Conservation (phyloP, 805 yeast genomes). For the Metschnikowia gruessii region DNA sequence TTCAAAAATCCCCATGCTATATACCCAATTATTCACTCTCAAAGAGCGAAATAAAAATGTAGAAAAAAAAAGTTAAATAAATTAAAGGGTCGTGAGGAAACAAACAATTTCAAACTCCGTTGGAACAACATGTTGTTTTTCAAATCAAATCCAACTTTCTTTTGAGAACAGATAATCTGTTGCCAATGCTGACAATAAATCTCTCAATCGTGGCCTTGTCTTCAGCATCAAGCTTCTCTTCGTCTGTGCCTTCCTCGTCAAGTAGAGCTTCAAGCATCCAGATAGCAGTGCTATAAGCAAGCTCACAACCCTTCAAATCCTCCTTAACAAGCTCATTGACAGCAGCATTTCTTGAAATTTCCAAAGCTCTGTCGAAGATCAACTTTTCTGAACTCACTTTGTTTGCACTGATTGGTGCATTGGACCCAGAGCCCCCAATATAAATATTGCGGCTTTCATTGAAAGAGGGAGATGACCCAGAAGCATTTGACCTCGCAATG, state of each 20-base stretch:
- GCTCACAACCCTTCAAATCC: constrained; percentile 73
- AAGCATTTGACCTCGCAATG: constrained; percentile 18
- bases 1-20: constrained; percentile 11
- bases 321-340: constrained; percentile 77
- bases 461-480: constrained; percentile 4
- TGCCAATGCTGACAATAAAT: constrained; percentile 79
- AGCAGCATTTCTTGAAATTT: constrained; percentile 89
- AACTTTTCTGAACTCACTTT: constrained; percentile 72
- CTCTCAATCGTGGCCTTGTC: constrained; percentile 75
- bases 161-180: constrained; percentile 68
- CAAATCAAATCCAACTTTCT: constrained; percentile 43
- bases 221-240: constrained; percentile 58
- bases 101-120: constrained; percentile 6
- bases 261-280: constrained; percentile 94
- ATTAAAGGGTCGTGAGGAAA: constrained; percentile 5
- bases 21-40: constrained; percentile 5
- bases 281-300: constrained; percentile 84
- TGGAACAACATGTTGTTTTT: background rate
- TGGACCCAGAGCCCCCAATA: constrained; percentile 12
- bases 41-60: constrained; percentile 3
- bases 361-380: constrained; percentile 89
- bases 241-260: constrained; percentile 40
- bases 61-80: constrained; percentile 7
- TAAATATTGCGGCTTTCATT: constrained; percentile 12
- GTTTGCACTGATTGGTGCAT: constrained; percentile 3